Percentiles rank a stretch among this genome's conserved stretches.
Evolutionary conservation across 1,284 basidiomycete genomes (phyloP).

Genomic region (Trichosporon ovoides): DNA sequence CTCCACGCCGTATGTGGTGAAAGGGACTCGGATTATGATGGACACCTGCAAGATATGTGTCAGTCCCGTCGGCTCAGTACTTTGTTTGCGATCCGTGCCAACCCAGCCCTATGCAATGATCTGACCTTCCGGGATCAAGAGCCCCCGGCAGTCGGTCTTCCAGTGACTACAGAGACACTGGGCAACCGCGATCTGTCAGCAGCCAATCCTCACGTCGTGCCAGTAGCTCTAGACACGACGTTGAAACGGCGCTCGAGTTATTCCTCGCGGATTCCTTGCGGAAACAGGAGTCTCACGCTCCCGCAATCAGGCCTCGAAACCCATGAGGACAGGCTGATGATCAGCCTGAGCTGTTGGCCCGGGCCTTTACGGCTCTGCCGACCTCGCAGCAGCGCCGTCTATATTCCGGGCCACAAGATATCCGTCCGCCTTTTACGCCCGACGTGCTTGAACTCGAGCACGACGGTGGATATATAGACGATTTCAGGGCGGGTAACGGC

Average conservation of each 20-base stretch:
- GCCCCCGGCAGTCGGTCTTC: background rate
- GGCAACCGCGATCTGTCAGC: background rate
- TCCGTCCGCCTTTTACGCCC: slow-evolving; percentile 25
- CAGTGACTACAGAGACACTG: background rate
- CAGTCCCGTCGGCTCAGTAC: slow-evolving; percentile 9
- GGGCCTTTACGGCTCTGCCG: slow-evolving; percentile 20
- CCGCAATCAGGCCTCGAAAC: slow-evolving; percentile 22
- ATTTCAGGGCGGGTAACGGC: slow-evolving; percentile 13
- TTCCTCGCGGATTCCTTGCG: slow-evolving; percentile 19
- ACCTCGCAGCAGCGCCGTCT: slow-evolving; percentile 11
- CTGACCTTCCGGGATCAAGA: background rate
- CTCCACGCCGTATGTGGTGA: too few species aligned
- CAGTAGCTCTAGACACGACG: background rate
- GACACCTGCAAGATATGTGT: background rate
- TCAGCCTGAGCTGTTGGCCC: slow-evolving; percentile 8
- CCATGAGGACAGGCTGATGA: slow-evolving; percentile 8
- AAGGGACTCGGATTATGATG: background rate
- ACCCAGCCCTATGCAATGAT: background rate
- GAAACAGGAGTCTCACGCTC: slow-evolving; percentile 2
- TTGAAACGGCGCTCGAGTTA: background rate
- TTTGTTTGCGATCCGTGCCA: slow-evolving; percentile 13
- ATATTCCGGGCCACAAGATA: slow-evolving; percentile 11
- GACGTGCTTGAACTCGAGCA: slow-evolving; percentile 6
- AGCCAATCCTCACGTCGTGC: slow-evolving; percentile 12
- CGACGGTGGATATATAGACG: slow-evolving; percentile 12